These are phyloP conservation scores for Suillus brevipes DNA, from an alignment of 768 basidiomycete genomes.

Conservation along the genomic window DNA sequence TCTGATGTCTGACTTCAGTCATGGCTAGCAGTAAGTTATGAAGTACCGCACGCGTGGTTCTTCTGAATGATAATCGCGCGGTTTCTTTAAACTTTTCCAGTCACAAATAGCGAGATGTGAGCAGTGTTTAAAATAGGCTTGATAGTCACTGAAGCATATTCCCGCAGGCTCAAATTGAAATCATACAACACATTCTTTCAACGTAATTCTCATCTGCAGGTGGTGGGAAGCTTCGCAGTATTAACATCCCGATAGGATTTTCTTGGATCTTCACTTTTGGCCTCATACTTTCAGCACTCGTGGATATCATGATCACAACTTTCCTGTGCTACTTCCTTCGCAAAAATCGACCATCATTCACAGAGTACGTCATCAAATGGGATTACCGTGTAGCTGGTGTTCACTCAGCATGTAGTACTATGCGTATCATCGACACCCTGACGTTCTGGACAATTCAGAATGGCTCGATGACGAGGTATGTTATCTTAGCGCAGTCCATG, in stretches of 20 bases:
- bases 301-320: conserved; percentile 48
- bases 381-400: background rate
- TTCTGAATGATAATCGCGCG: background rate
- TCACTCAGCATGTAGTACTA: conserved; percentile 15
- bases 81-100: conserved; percentile 14
- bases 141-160: background rate
- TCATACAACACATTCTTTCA: conserved; percentile 11
- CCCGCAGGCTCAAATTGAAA: conserved; percentile 16
- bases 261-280: conserved; percentile 44
- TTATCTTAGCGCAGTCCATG: background rate
- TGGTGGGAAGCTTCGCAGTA: background rate
- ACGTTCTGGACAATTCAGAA: conserved; percentile 25
- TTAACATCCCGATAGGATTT: background rate
- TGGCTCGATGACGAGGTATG: conserved; percentile 25
- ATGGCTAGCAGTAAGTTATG: conserved; percentile 21
- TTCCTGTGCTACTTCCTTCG: conserved; percentile 44
- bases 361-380: conserved; percentile 30
- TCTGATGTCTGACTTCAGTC: conserved; percentile 8
- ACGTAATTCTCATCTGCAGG: conserved; percentile 13
- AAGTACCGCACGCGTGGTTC: background rate
- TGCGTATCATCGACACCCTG: conserved; percentile 22
- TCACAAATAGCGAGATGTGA: conserved; percentile 25
- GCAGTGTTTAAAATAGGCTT: background rate
- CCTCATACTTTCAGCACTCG: conserved; percentile 42
- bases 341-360: conserved; percentile 36